Base-by-base conservation (phyloP, 352 stramenopile genomes). In the Hyphochytrium catenoides region DNA sequence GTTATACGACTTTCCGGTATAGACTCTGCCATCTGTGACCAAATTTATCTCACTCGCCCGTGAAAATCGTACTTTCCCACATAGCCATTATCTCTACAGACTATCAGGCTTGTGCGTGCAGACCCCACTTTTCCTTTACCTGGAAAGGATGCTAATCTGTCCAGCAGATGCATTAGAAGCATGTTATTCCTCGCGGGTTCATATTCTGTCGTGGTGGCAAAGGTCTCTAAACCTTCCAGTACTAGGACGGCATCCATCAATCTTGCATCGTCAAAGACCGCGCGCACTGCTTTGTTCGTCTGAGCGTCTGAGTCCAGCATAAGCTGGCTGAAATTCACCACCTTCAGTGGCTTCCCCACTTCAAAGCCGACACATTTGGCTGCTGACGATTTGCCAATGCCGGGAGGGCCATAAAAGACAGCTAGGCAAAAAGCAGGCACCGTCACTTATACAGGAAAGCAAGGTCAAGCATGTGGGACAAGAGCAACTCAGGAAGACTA, bases 171-270 rank as follows among this genome's bases (percentile, higher is more conserved):
- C 17, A 26, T 17, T 8, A 26, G 20, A n/a, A 32, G 15, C 4
- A 38, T 16, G 11, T 37, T 20, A 3, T 18, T 21, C 22, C 34
- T 22, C n/a, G 4, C 34, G 18, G 4, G 23, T 2, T 4, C 31
- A 16, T 19, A 24, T 8, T 7, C n/a, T 2, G 6, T 15, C 19
- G 12, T 5, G 14, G 34, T 26, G 27, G 62, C 71, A 43, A 86
- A 79, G 20, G 68, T 67, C 50, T 87, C 72, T 30, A 87, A 84
- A 23, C 69, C 72, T 17, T 75, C 70, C 19, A 87, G 55, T 22
- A 83, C 64, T 1, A 83, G 52, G 25, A 87, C 67, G 0, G 69
- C 61, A 43, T 84, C 72, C 60, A 79, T 79, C 26, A 86, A 54
- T 6, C 67, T 54, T 16, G 69, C 72, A 48, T 86, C 72, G 47